A percentile compares a stretch with the other conserved stretches of the same genome.
Conservation (phyloP, 148 eudicot species). For the Amaranthus hypochondriacus region DNA sequence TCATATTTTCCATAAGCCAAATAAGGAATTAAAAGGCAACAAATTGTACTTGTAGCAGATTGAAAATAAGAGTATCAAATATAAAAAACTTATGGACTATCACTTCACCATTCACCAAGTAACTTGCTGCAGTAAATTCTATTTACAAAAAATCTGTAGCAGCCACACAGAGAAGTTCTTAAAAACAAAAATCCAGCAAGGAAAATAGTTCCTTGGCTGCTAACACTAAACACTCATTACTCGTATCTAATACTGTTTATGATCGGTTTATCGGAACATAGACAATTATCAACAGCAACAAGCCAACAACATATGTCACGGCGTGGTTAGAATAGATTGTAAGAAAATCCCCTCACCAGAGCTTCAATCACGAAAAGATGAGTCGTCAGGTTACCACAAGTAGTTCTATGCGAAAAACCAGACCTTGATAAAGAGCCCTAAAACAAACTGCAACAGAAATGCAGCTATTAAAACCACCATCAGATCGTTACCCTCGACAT, state of each 20-base stretch:
- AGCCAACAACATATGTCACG: constrained; percentile 5
- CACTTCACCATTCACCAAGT: background rate
- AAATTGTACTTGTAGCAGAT: too few species aligned
- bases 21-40: too few species aligned
- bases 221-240: constrained; percentile 8
- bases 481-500: constrained; percentile 49
- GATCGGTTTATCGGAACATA: constrained; percentile 4
- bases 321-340: constrained; percentile 6
- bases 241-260: background rate
- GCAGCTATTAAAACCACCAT: constrained; percentile 62
- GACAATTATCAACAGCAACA: background rate
- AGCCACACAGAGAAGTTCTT: background rate
- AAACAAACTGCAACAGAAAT: constrained; percentile 65
- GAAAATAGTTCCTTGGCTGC: background rate
- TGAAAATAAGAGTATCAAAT: background rate
- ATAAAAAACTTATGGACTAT: background rate
- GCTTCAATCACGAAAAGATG: background rate
- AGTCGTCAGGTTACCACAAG: background rate
- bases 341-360: background rate
- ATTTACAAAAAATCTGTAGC: constrained; percentile 22
- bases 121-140: background rate
- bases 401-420: constrained; percentile 62
- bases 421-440: constrained; percentile 82
- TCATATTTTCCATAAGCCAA: too few species aligned
- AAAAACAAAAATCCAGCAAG: constrained; percentile 4